Base-by-base conservation (phyloP, 23 red algal genomes). In the Gracilariopsis chorda region DNA sequence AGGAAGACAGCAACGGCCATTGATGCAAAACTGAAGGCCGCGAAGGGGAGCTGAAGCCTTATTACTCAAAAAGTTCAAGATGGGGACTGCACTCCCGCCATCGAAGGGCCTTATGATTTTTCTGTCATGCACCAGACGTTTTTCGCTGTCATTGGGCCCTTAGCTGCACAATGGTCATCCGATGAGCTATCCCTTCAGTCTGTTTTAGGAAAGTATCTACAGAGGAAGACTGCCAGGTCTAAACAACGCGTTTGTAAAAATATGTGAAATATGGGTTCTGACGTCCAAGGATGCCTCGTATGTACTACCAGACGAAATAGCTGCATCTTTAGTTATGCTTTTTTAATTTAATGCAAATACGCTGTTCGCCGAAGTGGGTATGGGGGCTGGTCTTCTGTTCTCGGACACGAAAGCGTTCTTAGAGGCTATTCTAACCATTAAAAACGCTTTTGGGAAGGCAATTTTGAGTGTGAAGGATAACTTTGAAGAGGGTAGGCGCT, bases 91-190 rank as follows among this genome's bases (percentile, higher is more conserved):
- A 39, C 59, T 12, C 80, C 80, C 19, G 56, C 56, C 8, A 48
- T 35, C 43, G 88, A 92, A 44, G 88, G 88, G n/a, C 75, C 75
- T 40, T 78, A 62, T 57, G 88, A 92, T 33, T 73, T 73, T 8
- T 42, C 76, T 6, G 4, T 67, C n/a, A 92, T 92, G 88, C 88
- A 92, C 34, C 57, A 81, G 49, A 43, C 41, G 12, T 73, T 55
- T 21, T 73, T 76, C 19, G 76, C 63, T 10, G 88, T 76, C 4
- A 17, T 92, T 10, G 88, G 75, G n/a, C 47, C 23, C 10, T 39
- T 92, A 4, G 73, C 88, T 17, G 23, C 34, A 58, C 23, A 82
- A 14, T 90, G 86, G 86, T 70, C 86, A 53, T 43, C 71, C 36
- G 47, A 77, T 78, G 55, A 84, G 16, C 25, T 42, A 10, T 30